Evolutionary conservation across 306 rosid species (phyloP), one percentile per base, ranked within the genome.

Genomic region (Cicer chorassanicum): DNA sequence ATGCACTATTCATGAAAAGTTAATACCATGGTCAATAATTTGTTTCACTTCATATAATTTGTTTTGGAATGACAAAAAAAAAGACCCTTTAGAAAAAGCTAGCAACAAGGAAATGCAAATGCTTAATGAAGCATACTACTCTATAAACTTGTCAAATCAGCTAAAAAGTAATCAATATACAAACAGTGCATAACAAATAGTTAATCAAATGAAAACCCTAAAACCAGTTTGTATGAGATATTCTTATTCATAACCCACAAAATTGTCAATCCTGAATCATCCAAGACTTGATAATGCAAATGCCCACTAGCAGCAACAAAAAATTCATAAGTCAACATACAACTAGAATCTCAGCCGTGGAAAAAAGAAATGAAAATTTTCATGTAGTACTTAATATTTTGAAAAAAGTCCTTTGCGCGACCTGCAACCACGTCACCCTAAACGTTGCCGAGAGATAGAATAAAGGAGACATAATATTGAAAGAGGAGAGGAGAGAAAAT

Each of bases 1-100:
- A 70, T 92, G 97, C 63, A 87, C 98, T 95, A 82, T 78, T 72
- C 74, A 68, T 43, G 40, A 81, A 82, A 86, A 34, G 66, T 13
- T 5, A 36, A 60, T 34, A 36, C 44, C 66, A 60, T 7, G 56
- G 7, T 50, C 21, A 14, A 50, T 50, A 50, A 50, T 50, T 50
- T 6, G 54, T 49, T 13, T 49, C 54, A 19, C 21, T 19, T 19
- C 21, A 19, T 19, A 49, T 49, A 49, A n/a, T 49, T 49, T 29
- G 15, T 46, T 46, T 46, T 46, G 53, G 53, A 46, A 46, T 46
- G 46, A 46, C 10, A 62, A 13, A 72, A 6, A 42, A 19, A 1
- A 24, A 24, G 29, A 24, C 29, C 41, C 19, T 6, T 18, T 14
- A 50, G 56, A 50, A 50, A 50, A 50, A 14, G 21, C 1, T 50